Percentiles rank a stretch among this genome's conserved stretches.
Evolutionary conservation across 208 protist genomes (phyloP).

Genomic region (Leishmania aethiopica): DNA sequence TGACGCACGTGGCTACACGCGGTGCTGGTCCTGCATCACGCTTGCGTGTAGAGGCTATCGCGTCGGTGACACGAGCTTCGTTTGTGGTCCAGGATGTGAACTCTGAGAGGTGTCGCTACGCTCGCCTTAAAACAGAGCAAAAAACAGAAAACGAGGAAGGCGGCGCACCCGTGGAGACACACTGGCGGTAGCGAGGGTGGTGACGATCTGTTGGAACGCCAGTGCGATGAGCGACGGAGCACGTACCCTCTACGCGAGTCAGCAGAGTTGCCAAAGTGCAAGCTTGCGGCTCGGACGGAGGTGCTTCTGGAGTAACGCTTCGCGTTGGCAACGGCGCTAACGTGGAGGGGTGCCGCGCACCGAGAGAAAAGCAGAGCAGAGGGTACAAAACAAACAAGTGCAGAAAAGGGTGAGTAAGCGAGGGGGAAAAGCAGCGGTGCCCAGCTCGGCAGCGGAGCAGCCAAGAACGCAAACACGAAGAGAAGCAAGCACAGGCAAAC

Average conservation of each 20-base stretch:
- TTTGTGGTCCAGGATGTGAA: too few relatives aligned
- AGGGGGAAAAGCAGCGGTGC: neutral
- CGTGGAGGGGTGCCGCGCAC: neutral
- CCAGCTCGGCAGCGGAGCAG: neutral
- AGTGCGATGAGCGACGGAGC: neutral
- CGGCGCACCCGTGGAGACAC: too few relatives aligned
- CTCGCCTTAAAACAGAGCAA: neutral
- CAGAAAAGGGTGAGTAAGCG: neutral
- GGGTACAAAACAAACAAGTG: neutral
- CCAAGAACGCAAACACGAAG: too few relatives aligned
- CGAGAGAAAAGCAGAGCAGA: slow-evolving; percentile 1
- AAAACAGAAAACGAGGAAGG: neutral
- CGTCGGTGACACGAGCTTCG: neutral
- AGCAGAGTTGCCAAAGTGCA: neutral
- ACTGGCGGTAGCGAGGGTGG: neutral
- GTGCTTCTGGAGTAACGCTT: neutral
- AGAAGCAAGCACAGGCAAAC: neutral
- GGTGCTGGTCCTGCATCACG: neutral
- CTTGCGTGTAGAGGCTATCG: neutral
- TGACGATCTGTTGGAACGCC: neutral
- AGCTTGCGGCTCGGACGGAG: neutral
- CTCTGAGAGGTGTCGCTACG: too few relatives aligned
- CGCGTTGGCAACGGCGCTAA: slow-evolving; percentile 2
- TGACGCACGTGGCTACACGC: neutral
- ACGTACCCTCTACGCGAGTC: neutral